Base-by-base conservation (phyloP, 768 basidiomycete species). In the Psilocybe cubensis region DNA sequence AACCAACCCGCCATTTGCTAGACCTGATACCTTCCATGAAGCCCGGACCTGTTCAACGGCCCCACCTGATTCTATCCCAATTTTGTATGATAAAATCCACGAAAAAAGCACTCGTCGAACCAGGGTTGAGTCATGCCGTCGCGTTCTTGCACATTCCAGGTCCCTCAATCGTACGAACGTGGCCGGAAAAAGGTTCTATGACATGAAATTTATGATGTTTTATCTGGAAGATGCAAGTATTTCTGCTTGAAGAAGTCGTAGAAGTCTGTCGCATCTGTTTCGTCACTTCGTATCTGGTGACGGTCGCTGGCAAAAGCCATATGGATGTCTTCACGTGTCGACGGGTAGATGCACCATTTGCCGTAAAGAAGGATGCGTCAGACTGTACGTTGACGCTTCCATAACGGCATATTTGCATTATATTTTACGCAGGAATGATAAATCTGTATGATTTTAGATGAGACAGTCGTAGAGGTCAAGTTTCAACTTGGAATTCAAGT, bases 291-390 rank as follows among this genome's bases (percentile, higher is more conserved):
- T n/a, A 24, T 8, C 28, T 29, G 23, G 18, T 29, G 18, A 38
- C 29, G 18, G 31, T 35, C 49, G 35, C n/a, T 17, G 35, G 41
- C 1, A 40, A 41, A 10, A 5, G 21, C 51, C 51, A 52, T 40
- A 41, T 41, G 51, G 51, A 18, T 21, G 21, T 3, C 51, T 52
- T 38, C 51, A 52, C 40, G 51, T 52, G 51, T 52, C 35, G 35
- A 38, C 35, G 35, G 35, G 35, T 12, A 38, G 35, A 17, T 38
- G 7, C 14, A 4, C 12, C 35, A 14, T 17, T 38, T 38, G 14
- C n/a, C 27, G 27, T 31, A 28, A 31, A 18, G 20, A 25, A 25
- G 23, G 20, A 25, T 25, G 45, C 45, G 14, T 24, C 28, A 46
- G 28, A 25, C 23, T 24, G 24, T 24, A n/a, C n/a, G n/a, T n/a